Base-by-base conservation (phyloP, 805 yeast genomes). In the Wickerhamomyces mucosus region DNA sequence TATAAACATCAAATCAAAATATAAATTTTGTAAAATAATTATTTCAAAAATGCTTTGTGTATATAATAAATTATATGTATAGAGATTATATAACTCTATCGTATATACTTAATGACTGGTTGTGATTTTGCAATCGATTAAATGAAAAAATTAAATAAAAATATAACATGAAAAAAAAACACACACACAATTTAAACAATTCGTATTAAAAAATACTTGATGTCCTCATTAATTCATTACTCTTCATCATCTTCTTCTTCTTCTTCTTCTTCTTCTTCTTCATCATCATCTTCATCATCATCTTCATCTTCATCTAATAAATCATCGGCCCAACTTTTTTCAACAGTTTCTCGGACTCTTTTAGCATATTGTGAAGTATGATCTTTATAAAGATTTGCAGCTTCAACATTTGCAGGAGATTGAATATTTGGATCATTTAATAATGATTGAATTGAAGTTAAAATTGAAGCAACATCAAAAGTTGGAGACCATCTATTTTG, bases 401-500 rank as follows among this genome's bases (percentile, higher is more conserved):
- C 97, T 57, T 92, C 98, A 6, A 84, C 97, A 48, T 92, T 92
- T 2, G 98, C 98, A 2, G 98, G 98, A 16, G 95, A 82, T 32
- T 88, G 77, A 29, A 88, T 94, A 54, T 92, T 92, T 13, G 98
- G 98, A 54, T 92, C 98, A 58, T 92, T 92, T 45, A 92, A 65
- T 40, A 92, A 67, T 35, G 88, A 78, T 55, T 92, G 98, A 36
- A 92, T 77, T 18, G 95, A 83, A 1, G 98, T 92, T 45, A 92
- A 66, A 35, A 92, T 89, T 10, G 95, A 85, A 9, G 95, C 86
- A 23, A 92, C 98, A 51, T 92, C 98, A 53, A 89, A 92, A 1
- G 98, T 92, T 10, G 98, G 98, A 17, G 95, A 81, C 98, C 98
- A 92, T 53, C 97, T 69, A 61, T 89, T 92, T 55, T 92, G 98